Evolutionary conservation across 768 basidiomycete genomes (phyloP).

Genomic region (Amanita fuliginea): DNA sequence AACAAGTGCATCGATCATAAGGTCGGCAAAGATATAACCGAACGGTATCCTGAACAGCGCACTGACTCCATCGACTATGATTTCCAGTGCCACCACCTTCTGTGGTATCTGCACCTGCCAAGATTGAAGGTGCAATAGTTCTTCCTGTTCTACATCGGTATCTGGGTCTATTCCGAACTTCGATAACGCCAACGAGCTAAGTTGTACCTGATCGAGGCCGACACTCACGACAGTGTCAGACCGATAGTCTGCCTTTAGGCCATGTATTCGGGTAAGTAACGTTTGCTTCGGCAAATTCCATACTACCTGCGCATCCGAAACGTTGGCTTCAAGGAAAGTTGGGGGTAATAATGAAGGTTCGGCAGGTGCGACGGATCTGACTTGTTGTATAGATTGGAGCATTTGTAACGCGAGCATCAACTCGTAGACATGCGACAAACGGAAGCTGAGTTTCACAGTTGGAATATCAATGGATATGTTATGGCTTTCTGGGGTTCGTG

Average conservation of each 20-base stretch:
- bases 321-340: slow-evolving; percentile 9
- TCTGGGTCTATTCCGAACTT: slow-evolving; percentile 22
- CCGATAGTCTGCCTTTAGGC: slow-evolving; percentile 16
- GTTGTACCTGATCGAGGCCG: slow-evolving; percentile 29
- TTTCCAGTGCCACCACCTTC: slow-evolving; percentile 20
- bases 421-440: slow-evolving; percentile 62
- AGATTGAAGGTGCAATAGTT: slow-evolving; percentile 48
- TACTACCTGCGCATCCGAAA: slow-evolving; percentile 36
- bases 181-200: slow-evolving; percentile 47
- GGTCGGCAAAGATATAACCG: slow-evolving; percentile 63
- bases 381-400: slow-evolving; percentile 3
- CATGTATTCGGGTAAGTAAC: slow-evolving; percentile 25
- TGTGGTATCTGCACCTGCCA: slow-evolving; percentile 31
- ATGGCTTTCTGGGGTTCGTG: slow-evolving; percentile 24
- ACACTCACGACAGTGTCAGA: slow-evolving; percentile 19
- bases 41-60: slow-evolving; percentile 71
- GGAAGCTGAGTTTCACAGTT: slow-evolving; percentile 38
- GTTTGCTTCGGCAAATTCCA: slow-evolving; percentile 38
- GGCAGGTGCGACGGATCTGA: slow-evolving; percentile 10
- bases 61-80: slow-evolving; percentile 50
- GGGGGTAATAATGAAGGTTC: slow-evolving; percentile 8
- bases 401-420: slow-evolving; percentile 38
- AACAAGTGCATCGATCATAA: slow-evolving; percentile 61
- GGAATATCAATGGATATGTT: slow-evolving; percentile 39
- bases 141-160: slow-evolving; percentile 45